Base-by-base conservation (phyloP, 1,284 basidiomycete genomes). In the Ganoderma meredithae region DNA sequence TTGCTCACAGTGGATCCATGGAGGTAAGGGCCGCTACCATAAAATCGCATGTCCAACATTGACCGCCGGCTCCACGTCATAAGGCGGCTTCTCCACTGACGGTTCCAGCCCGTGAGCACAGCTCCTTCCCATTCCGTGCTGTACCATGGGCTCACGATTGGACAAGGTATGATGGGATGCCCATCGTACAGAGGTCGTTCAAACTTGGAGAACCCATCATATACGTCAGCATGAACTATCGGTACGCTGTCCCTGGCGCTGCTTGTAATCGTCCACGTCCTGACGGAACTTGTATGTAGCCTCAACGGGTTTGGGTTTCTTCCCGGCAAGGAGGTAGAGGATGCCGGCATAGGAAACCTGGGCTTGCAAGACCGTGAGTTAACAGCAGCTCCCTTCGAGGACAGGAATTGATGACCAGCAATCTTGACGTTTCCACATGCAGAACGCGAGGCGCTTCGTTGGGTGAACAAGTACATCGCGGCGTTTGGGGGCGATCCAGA, bases 221-320 rank as follows among this genome's bases (percentile, higher is more conserved):
- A 62, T 85, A 85, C 67, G 84, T 86, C n/a, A 83, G 85, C 55
- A 80, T 87, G 79, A 89, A 90, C 74, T 88, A 89, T 73, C 82
- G 88, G 75, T 76, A 25, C 62, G 75, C 72, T 31, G 15, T 3
- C 12, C 8, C n/a, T 17, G n/a, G 8, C 33, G 25, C 27, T 25
- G 17, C n/a, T 13, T 25, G 6, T 13, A 31, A 7, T 13, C 0
- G 17, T 27, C 19, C 12, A 3, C 36, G n/a, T 36, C 22, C 55
- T 25, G 47, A 25, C 6, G 36, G 40, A 40, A 55, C 31, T 31
- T 31, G 36, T 62, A 6, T 8, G 44, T 40, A 64, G 25, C 36
- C 55, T 49, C 52, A 25, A 49, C 36, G 79, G 79, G 0, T 83
- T 82, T 69, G 86, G 86, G 0, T 88, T 88, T 72, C 71, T 87